These are phyloP conservation scores for Pachysandra terminalis DNA, from an alignment of 164 flowering plant species.

Conservation along the genomic window DNA sequence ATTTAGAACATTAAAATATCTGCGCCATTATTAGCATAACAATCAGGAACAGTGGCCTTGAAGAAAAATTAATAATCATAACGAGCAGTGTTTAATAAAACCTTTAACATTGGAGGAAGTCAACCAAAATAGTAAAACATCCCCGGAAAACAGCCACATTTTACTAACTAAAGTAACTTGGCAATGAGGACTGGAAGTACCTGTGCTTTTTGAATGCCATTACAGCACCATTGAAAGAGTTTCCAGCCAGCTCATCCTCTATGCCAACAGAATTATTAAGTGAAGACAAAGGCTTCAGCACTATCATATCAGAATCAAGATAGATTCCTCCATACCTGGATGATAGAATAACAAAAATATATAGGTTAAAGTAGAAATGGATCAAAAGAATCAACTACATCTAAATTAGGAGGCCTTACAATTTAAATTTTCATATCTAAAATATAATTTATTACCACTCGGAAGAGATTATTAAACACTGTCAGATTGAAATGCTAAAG, in stretches of 20 bases:
- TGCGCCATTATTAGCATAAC: no score
- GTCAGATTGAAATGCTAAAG: no score
- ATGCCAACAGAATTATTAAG: constrained; percentile 57
- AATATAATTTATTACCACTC: no score
- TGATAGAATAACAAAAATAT: background rate
- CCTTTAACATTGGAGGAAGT: no score
- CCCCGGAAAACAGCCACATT: no score
- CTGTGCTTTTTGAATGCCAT: constrained; percentile 83
- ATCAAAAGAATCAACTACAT: background rate
- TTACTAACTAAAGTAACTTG: background rate
- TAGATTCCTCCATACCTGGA: constrained; percentile 92
- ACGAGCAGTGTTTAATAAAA: no score
- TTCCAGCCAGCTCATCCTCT: constrained; percentile 42
- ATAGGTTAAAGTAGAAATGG: background rate
- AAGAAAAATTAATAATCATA: no score
- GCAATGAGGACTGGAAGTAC: constrained; percentile 28
- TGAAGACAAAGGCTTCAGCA: constrained; percentile 61
- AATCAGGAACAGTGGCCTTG: no score
- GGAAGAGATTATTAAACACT: no score
- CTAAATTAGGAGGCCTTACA: constrained; percentile 28
- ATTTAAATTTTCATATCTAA: no score
- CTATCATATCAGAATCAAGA: constrained; percentile 83
- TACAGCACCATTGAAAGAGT: constrained; percentile 79
- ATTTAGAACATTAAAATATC: no score
- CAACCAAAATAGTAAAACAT: no score